Evolutionary conservation across 2,329 filamentous ascomycete species (phyloP).

Genomic region (Pseudogymnoascus sp.): DNA sequence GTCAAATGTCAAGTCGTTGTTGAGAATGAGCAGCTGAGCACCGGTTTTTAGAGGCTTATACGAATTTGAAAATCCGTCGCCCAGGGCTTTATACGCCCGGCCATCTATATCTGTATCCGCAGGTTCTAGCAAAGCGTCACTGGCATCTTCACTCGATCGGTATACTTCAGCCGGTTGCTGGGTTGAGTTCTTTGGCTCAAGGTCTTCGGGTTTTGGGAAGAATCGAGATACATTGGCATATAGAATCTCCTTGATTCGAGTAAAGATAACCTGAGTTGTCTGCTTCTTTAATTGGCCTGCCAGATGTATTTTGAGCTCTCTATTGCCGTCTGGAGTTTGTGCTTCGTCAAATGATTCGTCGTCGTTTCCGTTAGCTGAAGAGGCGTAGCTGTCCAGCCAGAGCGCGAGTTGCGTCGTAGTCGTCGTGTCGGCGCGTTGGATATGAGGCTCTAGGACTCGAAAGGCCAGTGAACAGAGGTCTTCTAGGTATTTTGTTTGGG

Average conservation of each 20-base stretch:
- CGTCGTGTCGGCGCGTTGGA: slow-evolving; percentile 1
- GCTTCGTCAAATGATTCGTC: slow-evolving; percentile 42
- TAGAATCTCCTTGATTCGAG: slow-evolving; percentile 18
- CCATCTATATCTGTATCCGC: slow-evolving; percentile 10
- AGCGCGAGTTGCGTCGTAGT: slow-evolving; percentile 2
- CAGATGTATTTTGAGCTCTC: slow-evolving; percentile 55
- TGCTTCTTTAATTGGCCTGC: slow-evolving; percentile 54
- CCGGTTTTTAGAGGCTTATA: slow-evolving; percentile 13
- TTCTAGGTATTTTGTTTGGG: background rate
- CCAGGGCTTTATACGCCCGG: slow-evolving; percentile 3
- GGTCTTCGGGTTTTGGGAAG: slow-evolving; percentile 7
- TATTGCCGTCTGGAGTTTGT: slow-evolving; percentile 59
- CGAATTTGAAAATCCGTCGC: slow-evolving; percentile 8
- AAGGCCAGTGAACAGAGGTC: slow-evolving; percentile 1
- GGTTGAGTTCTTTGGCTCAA: background rate
- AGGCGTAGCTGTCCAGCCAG: slow-evolving; percentile 1
- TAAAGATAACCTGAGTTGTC: slow-evolving; percentile 35
- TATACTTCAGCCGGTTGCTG: background rate
- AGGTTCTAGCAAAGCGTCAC: background rate
- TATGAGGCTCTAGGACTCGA: background rate
- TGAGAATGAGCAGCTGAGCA: slow-evolving; percentile 11
- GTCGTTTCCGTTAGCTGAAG: slow-evolving; percentile 18
- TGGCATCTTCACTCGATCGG: background rate
- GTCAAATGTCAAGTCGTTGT: slow-evolving; percentile 10
- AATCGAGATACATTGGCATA: slow-evolving; percentile 45